Conservation (phyloP, 129 eudicot species). For the Erigeron canadensis region DNA sequence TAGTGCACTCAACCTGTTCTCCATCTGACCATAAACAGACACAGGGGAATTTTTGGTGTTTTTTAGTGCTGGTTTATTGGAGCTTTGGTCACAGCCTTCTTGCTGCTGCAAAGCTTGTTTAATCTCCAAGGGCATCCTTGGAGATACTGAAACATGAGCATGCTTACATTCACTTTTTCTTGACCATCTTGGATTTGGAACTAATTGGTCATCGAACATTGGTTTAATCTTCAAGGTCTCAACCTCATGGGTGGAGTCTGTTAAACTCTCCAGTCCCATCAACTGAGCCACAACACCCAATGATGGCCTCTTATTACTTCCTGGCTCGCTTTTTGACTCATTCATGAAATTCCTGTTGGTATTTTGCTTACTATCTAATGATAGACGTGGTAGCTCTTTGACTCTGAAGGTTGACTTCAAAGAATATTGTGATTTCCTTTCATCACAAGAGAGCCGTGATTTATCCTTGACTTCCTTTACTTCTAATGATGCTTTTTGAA, state of each 20-base stretch:
- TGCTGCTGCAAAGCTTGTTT: constrained; percentile 59
- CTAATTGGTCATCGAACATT: constrained; percentile 24
- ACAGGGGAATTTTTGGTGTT: constrained; percentile 25
- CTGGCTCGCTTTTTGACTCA: constrained; percentile 52
- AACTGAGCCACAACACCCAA: constrained; percentile 67
- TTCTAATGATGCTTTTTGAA: constrained; percentile 31
- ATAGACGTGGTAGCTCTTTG: constrained; percentile 74
- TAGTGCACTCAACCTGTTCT: constrained; percentile 67
- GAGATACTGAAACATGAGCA: constrained; percentile 33
- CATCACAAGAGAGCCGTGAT: constrained; percentile 83
- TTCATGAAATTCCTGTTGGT: constrained; percentile 30
- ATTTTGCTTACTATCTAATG: constrained; percentile 70
- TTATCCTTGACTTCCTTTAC: constrained; percentile 36
- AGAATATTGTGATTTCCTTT: constrained; percentile 53
- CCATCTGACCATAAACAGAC: constrained; percentile 78
- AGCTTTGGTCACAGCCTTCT: constrained; percentile 22
- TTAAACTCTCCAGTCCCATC: constrained; percentile 78
- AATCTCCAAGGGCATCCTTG: constrained; percentile 32
- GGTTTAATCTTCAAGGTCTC: constrained; percentile 30
- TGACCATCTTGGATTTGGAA: constrained; percentile 38
- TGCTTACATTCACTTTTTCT: constrained; percentile 28
- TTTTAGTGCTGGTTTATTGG: constrained; percentile 28
- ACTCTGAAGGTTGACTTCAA: constrained; percentile 44
- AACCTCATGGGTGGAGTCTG: constrained; percentile 34
- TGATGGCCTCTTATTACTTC: constrained; percentile 64